Conservation (phyloP, 345 rosid genomes). For the Sapria himalayana region DNA sequence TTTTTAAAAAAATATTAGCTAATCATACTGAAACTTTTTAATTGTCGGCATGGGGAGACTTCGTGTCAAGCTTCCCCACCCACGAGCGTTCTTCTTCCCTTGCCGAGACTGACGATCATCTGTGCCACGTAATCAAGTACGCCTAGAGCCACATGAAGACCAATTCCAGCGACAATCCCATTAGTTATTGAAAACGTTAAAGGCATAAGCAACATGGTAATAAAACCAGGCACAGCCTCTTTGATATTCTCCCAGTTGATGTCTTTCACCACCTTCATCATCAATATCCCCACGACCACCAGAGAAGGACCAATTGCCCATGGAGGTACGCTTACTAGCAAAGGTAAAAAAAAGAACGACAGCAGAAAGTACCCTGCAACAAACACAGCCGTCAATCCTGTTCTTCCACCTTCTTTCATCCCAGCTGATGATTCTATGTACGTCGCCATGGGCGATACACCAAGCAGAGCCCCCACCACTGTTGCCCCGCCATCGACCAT, state of each 20-base stretch:
- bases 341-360: constrained; percentile 52
- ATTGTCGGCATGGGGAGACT: too few relatives aligned
- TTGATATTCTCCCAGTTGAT: constrained; percentile 46
- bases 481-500: constrained; percentile 70
- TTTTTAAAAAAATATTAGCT: too few relatives aligned
- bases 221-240: constrained; percentile 64
- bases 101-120: constrained; percentile 14
- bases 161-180: constrained; percentile 73
- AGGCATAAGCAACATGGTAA: constrained; percentile 74
- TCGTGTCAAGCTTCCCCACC: too few relatives aligned
- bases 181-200: constrained; percentile 66
- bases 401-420: constrained; percentile 68
- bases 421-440: constrained; percentile 80
- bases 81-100: constrained; percentile 26
- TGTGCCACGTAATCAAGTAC: constrained; percentile 22
- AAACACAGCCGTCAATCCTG: constrained; percentile 62
- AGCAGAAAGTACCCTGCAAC: constrained; percentile 34
- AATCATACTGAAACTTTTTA: too few relatives aligned
- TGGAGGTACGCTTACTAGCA: constrained; percentile 51
- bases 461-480: constrained; percentile 40
- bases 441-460: constrained; percentile 46
- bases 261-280: constrained; percentile 67
- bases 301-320: constrained; percentile 90
- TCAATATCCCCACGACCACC: constrained; percentile 68
- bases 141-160: constrained; percentile 37